Conservation (phyloP, 1,284 basidiomycete genomes). For the Xanthoconium separans region DNA sequence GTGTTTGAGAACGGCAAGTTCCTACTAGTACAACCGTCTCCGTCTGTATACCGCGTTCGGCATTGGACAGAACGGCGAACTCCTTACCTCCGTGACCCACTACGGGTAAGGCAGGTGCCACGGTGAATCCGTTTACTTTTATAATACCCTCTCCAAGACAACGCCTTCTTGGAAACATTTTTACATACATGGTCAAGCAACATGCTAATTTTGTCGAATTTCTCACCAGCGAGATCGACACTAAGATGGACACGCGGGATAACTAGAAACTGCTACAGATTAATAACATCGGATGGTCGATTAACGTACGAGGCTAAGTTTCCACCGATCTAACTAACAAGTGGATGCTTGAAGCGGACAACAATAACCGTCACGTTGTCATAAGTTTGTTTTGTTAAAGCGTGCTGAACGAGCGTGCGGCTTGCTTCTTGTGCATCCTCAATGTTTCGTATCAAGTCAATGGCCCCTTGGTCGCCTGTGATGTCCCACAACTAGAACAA, state of each 20-base stretch:
- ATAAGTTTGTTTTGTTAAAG: constrained; percentile 84
- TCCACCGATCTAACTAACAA: constrained; percentile 13
- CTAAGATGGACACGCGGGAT: constrained; percentile 2
- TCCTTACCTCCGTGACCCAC: too few relatives aligned
- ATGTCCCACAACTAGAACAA: constrained; percentile 93
- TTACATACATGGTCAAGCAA: not conserved
- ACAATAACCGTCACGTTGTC: constrained; percentile 89
- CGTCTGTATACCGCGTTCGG: too few relatives aligned
- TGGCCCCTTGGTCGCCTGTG: constrained; percentile 87
- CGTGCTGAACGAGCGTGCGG: constrained; percentile 78
- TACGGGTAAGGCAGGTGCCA: too few relatives aligned
- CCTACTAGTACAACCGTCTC: too few relatives aligned
- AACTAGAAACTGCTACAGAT: constrained; percentile 6
- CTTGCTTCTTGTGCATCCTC: constrained; percentile 85
- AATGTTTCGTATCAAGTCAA: constrained; percentile 78
- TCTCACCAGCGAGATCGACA: not conserved
- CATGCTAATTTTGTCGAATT: not conserved
- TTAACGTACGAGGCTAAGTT: constrained; percentile 4
- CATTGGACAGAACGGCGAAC: too few relatives aligned
- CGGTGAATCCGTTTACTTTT: too few relatives aligned
- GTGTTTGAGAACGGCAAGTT: too few relatives aligned
- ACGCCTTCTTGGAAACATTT: too few relatives aligned
- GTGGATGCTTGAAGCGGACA: constrained; percentile 57
- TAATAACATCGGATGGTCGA: constrained; percentile 3
- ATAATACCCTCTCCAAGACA: too few relatives aligned